Conservation (phyloP, 1,284 basidiomycete genomes). For the Rhodotorula sp. region DNA sequence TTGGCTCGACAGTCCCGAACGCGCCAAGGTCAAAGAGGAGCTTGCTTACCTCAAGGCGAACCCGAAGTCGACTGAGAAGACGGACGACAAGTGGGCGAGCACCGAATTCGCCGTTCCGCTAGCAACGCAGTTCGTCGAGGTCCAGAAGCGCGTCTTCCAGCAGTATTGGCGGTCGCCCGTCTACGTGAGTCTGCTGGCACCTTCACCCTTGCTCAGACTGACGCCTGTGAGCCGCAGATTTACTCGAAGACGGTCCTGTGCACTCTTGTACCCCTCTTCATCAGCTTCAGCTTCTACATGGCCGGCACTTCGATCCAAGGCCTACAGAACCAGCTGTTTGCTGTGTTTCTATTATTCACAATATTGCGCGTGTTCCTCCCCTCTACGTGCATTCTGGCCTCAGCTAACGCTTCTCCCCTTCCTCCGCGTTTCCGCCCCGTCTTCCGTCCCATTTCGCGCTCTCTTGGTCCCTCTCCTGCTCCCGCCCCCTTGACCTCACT, state of each 20-base stretch:
- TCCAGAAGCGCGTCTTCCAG: constrained; percentile 58
- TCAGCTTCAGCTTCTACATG: constrained; percentile 62
- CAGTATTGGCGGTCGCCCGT: constrained; percentile 62
- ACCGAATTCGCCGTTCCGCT: constrained; percentile 61
- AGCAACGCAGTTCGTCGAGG: constrained; percentile 57
- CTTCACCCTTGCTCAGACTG: too few relatives aligned
- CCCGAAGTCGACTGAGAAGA: constrained; percentile 14
- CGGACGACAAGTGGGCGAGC: constrained; percentile 41
- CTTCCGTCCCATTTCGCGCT: too few relatives aligned
- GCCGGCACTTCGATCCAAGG: constrained; percentile 65
- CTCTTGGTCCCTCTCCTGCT: too few relatives aligned
- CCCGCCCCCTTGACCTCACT: too few relatives aligned
- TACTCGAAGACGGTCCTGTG: constrained; percentile 63
- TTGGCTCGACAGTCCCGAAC: constrained; percentile 59
- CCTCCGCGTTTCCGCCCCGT: too few relatives aligned
- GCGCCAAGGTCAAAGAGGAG: constrained; percentile 50
- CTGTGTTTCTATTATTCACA: constrained; percentile 56
- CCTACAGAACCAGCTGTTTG: constrained; percentile 65
- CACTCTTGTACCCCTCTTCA: constrained; percentile 50
- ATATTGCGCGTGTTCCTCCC: constrained; percentile 43
- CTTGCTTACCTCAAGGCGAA: constrained; percentile 52
- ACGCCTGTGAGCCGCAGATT: constrained; percentile 55
- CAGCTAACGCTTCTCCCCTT: too few relatives aligned
- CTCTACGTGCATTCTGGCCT: too few relatives aligned
- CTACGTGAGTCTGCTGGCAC: constrained; percentile 44